Evolutionary conservation across 345 rosid genomes (phyloP).

Genomic region (Pistacia integerrima): DNA sequence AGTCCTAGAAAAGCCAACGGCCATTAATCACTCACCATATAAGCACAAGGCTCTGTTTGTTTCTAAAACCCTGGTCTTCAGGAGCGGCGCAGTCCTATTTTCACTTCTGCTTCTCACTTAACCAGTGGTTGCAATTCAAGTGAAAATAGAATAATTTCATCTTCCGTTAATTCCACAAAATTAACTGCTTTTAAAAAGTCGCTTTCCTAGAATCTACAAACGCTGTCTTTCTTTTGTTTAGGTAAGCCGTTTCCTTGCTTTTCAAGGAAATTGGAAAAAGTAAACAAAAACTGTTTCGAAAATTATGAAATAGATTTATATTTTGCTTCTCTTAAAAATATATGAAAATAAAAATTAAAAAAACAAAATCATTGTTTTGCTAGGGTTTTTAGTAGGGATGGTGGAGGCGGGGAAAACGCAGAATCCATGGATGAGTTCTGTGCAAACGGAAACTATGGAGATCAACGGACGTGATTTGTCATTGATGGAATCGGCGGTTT

Average conservation of each 20-base stretch:
- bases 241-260: constrained; percentile 18
- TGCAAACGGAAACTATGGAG: constrained; percentile 13
- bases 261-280: constrained; percentile 34
- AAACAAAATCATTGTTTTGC: too few relatives aligned
- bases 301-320: background rate
- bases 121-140: background rate
- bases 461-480: constrained; percentile 23
- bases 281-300: background rate
- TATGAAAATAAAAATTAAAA: too few relatives aligned
- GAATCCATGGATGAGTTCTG: constrained; percentile 33
- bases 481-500: constrained; percentile 23
- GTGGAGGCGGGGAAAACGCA: constrained; percentile 23
- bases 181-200: background rate
- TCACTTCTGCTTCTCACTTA: background rate
- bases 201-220: constrained; percentile 21
- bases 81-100: background rate
- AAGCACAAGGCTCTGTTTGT: constrained; percentile 22
- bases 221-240: constrained; percentile 3
- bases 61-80: background rate
- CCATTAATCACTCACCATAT: background rate
- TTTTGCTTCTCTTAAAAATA: background rate
- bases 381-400: constrained; percentile 19
- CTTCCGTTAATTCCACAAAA: background rate
- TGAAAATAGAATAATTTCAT: background rate
- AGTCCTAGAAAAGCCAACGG: constrained; percentile 20